Percentiles rank a stretch among this genome's conserved stretches.
Conservation (phyloP, 176 grass and related monocot genomes). For the Dendrocalamus sinicus region DNA sequence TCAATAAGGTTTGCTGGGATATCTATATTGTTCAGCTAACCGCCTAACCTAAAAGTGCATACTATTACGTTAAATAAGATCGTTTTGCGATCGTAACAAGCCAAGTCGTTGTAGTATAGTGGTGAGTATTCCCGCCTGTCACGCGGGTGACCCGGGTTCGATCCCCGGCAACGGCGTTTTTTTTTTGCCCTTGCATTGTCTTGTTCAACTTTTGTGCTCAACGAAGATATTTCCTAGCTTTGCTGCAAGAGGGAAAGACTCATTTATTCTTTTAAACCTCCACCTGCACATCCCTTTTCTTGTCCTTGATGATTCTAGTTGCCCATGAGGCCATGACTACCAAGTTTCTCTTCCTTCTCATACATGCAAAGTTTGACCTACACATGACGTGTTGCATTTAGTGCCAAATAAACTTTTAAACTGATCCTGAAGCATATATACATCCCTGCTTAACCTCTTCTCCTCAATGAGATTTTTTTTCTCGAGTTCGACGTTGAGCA, state of each 20-base stretch:
- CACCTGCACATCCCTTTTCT: background rate
- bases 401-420: background rate
- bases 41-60: background rate
- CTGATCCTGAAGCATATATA: background rate
- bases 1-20: background rate
- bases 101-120: slow-evolving; percentile 83
- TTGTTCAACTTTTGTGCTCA: background rate
- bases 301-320: background rate
- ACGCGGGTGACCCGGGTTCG: slow-evolving; percentile 73
- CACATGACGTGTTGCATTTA: background rate
- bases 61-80: fast-evolving
- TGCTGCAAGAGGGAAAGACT: background rate
- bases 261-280: background rate
- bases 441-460: background rate
- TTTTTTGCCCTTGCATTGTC: background rate
- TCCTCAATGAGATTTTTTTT: background rate
- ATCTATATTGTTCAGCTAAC: background rate
- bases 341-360: background rate
- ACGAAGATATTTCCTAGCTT: background rate
- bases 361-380: background rate
- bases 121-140: slow-evolving; percentile 91
- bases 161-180: slow-evolving; percentile 67
- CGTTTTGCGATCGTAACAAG: fast-evolving
- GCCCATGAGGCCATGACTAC: background rate
- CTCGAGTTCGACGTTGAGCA: background rate